A percentile compares a stretch with the other conserved stretches of the same genome.
phyloP scores from a whole-genome alignment of 2,329 filamentous ascomycete species.

The Ascochyta viciae-villosae region DNA sequence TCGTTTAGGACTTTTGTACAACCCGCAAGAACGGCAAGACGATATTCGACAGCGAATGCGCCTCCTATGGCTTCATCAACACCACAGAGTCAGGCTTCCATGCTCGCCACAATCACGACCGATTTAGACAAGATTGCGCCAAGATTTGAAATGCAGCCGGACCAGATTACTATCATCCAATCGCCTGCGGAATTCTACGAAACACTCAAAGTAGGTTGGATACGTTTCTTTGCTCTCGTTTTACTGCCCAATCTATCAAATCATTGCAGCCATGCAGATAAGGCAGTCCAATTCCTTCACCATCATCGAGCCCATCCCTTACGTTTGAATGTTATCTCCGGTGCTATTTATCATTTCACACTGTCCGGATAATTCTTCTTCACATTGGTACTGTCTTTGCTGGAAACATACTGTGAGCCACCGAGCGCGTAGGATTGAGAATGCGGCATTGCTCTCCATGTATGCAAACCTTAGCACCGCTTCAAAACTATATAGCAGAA shows the following conservation, averaged over 20 bases:
- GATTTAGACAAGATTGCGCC: slow-evolving; percentile 90
- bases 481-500: not conserved
- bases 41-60: slow-evolving; percentile 45
- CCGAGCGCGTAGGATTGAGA: not conserved
- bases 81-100: slow-evolving; percentile 58
- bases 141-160: slow-evolving; percentile 84
- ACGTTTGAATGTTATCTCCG: not conserved
- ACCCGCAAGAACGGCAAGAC: slow-evolving; percentile 25
- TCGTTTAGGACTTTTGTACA: slow-evolving; percentile 22
- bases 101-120: slow-evolving; percentile 66
- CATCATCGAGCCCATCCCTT: not conserved
- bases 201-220: slow-evolving; percentile 75
- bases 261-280: not conserved
- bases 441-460: not conserved
- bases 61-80: slow-evolving; percentile 35
- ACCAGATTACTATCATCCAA: slow-evolving; percentile 79
- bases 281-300: not conserved
- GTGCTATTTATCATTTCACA: not conserved
- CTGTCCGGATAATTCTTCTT: not conserved
- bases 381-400: not conserved
- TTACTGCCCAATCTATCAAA: not conserved
- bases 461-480: not conserved
- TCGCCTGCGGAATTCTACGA: slow-evolving; percentile 91
- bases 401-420: not conserved
- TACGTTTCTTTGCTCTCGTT: not conserved